Conservation (phyloP, 768 basidiomycete species). For the Xerocomellus amylosporus region DNA sequence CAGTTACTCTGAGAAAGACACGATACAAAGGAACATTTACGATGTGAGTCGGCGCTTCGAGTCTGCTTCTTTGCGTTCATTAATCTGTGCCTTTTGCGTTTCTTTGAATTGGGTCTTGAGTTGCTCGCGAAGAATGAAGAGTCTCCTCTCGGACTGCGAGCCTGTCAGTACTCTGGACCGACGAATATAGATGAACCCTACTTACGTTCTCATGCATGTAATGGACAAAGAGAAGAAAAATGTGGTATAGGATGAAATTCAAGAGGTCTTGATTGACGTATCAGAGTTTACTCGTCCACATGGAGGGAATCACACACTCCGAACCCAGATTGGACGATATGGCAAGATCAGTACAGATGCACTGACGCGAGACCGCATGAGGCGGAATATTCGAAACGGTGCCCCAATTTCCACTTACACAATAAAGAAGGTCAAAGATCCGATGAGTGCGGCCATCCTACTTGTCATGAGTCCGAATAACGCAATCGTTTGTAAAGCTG, state of each 20-base stretch:
- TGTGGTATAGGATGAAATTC: constrained; percentile 75
- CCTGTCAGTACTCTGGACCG: constrained; percentile 1
- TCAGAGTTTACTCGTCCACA: constrained; percentile 3
- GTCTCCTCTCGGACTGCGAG: constrained; percentile 49
- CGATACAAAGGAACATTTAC: constrained; percentile 43
- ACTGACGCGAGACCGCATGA: constrained; percentile 22
- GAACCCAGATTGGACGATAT: constrained; percentile 34
- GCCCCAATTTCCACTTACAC: constrained; percentile 36
- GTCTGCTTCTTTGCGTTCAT: constrained; percentile 71
- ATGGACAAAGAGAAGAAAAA: constrained; percentile 75
- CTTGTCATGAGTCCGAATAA: constrained; percentile 69
- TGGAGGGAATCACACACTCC: constrained; percentile 32
- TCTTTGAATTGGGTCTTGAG: constrained; percentile 71
- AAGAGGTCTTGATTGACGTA: constrained; percentile 46
- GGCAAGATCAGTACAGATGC: constrained; percentile 38
- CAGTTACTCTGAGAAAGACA: constrained; percentile 1
- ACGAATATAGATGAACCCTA: not conserved
- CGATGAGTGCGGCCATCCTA: constrained; percentile 62
- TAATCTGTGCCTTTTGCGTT: constrained; percentile 71
- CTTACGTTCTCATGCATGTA: constrained; percentile 61
- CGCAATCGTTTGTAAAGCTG: constrained; percentile 54
- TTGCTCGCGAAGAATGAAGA: constrained; percentile 69
- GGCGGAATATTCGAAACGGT: constrained; percentile 17
- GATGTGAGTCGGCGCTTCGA: constrained; percentile 80
- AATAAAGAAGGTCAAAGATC: constrained; percentile 54